A percentile compares a stretch with the other conserved stretches of the same genome.
Evolutionary conservation across 805 yeast species (phyloP).

Genomic region (Hanseniaspora valbyensis): DNA sequence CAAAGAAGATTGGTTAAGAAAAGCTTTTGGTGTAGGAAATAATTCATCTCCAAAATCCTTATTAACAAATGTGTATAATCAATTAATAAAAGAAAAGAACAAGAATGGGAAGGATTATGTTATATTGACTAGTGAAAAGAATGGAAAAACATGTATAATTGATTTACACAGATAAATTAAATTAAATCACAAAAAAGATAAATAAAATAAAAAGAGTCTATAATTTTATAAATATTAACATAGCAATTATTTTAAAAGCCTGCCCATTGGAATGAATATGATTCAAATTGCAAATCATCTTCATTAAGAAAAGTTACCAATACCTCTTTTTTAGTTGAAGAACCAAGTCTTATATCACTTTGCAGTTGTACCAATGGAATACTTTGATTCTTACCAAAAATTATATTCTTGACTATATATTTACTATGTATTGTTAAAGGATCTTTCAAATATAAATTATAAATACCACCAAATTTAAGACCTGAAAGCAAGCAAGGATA

Average conservation of each 20-base stretch:
- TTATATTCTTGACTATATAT: constrained; percentile 7
- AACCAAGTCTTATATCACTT: constrained; percentile 13
- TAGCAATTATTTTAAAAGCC: neutral
- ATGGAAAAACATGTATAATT: constrained; percentile 56
- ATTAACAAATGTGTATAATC: constrained; percentile 59
- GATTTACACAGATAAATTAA: constrained; percentile 45
- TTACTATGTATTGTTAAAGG: constrained; percentile 7
- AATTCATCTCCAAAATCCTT: constrained; percentile 71
- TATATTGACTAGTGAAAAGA: constrained; percentile 64
- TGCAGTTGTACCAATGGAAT: constrained; percentile 4
- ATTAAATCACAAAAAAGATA: too few species aligned
- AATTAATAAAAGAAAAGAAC: constrained; percentile 60
- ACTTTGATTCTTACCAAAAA: neutral
- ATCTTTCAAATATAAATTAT: constrained; percentile 11
- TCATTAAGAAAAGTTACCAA: neutral
- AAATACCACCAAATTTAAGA: constrained; percentile 4
- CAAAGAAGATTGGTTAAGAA: constrained; percentile 66
- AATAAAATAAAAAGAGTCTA: neutral
- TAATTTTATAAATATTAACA: neutral
- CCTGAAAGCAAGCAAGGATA: constrained; percentile 13
- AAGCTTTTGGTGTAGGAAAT: constrained; percentile 66
- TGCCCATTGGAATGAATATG: constrained; percentile 12
- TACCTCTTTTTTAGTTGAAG: constrained; percentile 10
- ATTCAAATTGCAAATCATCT: neutral
- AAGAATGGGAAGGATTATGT: constrained; percentile 62